Evolutionary conservation across 306 rosid genomes (phyloP), one percentile per base, ranked within the genome.

Genomic region (Amphicarpaea edgeworthii): DNA sequence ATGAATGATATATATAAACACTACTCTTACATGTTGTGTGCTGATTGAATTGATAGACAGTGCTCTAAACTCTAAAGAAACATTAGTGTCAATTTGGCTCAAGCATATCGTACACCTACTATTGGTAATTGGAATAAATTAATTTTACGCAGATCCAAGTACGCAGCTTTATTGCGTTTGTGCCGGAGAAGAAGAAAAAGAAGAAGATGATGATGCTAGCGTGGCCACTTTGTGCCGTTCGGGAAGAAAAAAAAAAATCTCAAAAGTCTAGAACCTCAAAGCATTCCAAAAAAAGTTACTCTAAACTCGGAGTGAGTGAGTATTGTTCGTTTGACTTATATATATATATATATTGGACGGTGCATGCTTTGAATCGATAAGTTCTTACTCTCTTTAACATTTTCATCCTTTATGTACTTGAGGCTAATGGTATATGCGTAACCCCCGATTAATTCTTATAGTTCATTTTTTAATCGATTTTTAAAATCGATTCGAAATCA

Each of bases 251-350:
- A 40, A 57, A 7, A 1, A 47, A 26, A 61, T 34, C 26, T n/a
- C n/a, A n/a, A n/a, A n/a, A n/a, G n/a, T n/a, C 38, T 6, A 42
- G 5, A 43, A 0, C 40, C 62, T 30, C 47, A 68, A 38, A 30
- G 15, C 28, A 75, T 47, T 67, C 20, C 60, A 32, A 19, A 57
- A 68, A 68, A 57, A 57, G 59, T 68, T 68, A 68, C 76, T 54
- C 47, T 14, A 67, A 67, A 67, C 58, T 3, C 75, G 26, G 26
- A 51, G 40, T 8, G 9, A 28, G 32, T n/a, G 32, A 28, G 21
- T 54, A 68, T 17, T 77, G 12, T 54, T 53, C 30, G 43, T 46
- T 65, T 40, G 32, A 50, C 55, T 59, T 43, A n/a, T n/a, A n/a
- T 54, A 10, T 1, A 42, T 1, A 28, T n/a, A n/a, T n/a, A n/a